phyloP scores from a whole-genome alignment of 768 basidiomycete species.

The Pseudohyphozyma bogoriensis region DNA sequence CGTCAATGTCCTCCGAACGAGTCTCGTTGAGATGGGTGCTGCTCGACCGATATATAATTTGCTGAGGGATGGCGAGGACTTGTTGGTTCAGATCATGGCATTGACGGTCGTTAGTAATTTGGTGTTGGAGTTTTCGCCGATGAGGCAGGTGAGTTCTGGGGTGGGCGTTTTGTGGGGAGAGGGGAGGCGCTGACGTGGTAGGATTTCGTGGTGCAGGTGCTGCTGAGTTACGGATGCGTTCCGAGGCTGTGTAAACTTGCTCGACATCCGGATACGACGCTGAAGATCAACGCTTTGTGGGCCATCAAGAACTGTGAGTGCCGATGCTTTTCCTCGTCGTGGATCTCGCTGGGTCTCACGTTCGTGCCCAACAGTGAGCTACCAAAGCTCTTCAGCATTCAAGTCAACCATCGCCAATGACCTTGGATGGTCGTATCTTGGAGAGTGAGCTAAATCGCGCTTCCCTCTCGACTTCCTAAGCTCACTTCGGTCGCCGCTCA shows the following conservation, averaged over 20 bases:
- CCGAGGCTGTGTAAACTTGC: conserved; percentile 17
- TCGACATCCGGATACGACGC: not conserved
- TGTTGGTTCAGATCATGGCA: conserved; percentile 22
- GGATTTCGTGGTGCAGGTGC: not conserved
- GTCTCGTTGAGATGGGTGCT: conserved; percentile 69
- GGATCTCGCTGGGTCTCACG: no score
- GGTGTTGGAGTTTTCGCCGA: conserved; percentile 32
- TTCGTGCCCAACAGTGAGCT: conserved; percentile 12
- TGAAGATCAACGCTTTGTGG: conserved; percentile 21
- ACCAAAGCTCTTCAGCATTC: conserved; percentile 18
- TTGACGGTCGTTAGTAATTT: conserved; percentile 24
- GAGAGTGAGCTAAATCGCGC: conserved; percentile 6
- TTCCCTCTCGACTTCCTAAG: not conserved
- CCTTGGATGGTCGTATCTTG: conserved; percentile 22
- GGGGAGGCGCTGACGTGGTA: not conserved
- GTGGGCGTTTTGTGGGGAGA: no score
- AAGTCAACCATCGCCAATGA: conserved; percentile 13
- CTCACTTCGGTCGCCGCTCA: not conserved
- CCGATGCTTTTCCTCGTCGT: no score
- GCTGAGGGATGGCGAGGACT: conserved; percentile 38
- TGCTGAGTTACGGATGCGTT: conserved; percentile 17
- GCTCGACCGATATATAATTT: conserved; percentile 61
- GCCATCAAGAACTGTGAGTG: conserved; percentile 29
- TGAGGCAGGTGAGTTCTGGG: conserved; percentile 10
- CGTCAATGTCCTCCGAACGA: conserved; percentile 70